Evolutionary conservation across 2,329 filamentous ascomycete species (phyloP), one percentile per base, ranked within the genome.

Genomic region (Byssochlamys sp.): DNA sequence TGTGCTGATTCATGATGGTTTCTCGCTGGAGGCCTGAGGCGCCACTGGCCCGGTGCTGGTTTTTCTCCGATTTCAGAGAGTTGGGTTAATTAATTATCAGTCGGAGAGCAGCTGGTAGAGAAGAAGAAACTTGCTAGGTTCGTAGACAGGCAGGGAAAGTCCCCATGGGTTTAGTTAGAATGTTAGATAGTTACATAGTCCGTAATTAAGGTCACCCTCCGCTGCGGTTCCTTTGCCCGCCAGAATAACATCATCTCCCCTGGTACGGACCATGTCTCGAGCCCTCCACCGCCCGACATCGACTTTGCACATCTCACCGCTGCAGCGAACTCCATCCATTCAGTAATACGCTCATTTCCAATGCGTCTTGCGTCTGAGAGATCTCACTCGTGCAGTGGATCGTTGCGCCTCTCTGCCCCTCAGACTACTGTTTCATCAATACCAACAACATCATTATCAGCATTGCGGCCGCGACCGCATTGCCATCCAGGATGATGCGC

Each of bases 401-500:
- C 39, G 19, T 45, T 10, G 49, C 49, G 24, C 12, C 25, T 51
- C 49, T 12, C 24, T 28, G 25, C 25, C 27, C 25, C 24, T 26
- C 49, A 12, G 27, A n/a, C 49, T 14, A 28, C 24, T 6, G 55
- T 60, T 52, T 61, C 60, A 53, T 61, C 59, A 45, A 54, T 55
- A 27, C 55, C 60, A 52, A 59, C 63, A 54, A 65, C 56, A 9
- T 26, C 28, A 26, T 19, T 29, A 45, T 28, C 49, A 28, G 12
- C 49, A 51, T 12, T n/a, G 49, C 49, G 49, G n/a, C 12, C 10
- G 28, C 12, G 51, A 27, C 52, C 48, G 33, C 52, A 25, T n/a
- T 35, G 31, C 24, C 57, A 45, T 53, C 55, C 62, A 68, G 61
- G 63, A 84, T 83, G 81, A 85, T 84, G 73, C 79, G 81, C 64